Evolutionary conservation across 768 basidiomycete species (phyloP).

Genomic region (Mycena indigotica): DNA sequence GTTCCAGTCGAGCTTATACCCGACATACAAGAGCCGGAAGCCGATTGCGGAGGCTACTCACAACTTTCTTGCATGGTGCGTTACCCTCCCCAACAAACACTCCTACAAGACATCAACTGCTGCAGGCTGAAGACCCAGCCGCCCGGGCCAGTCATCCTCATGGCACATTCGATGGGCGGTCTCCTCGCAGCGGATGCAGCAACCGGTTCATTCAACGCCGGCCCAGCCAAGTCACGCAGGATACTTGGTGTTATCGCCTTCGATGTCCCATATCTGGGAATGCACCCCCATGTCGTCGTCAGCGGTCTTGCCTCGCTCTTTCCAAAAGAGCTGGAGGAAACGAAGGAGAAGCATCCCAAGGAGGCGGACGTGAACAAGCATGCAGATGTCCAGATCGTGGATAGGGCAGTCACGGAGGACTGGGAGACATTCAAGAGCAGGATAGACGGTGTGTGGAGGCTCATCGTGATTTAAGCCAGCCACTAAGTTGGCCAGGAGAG

Average conservation of each 20-base stretch:
- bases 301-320: conserved; percentile 58
- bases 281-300: conserved; percentile 64
- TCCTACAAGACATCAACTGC: conserved; percentile 7
- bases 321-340: conserved; percentile 34
- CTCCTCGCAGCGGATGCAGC: conserved; percentile 61
- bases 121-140: conserved; percentile 57
- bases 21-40: conserved; percentile 60
- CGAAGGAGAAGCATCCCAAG: conserved; percentile 28
- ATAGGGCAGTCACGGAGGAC: conserved; percentile 48
- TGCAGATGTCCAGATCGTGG: conserved; percentile 45
- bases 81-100: not conserved
- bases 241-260: conserved; percentile 60
- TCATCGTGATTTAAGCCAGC: not conserved
- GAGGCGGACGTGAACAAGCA: conserved; percentile 47
- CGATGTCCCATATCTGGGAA: conserved; percentile 60
- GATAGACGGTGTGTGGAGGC: conserved; percentile 26
- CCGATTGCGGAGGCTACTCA: conserved; percentile 52
- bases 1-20: conserved; percentile 54
- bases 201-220: conserved; percentile 40
- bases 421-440: conserved; percentile 50
- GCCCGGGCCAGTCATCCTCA: conserved; percentile 54
- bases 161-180: conserved; percentile 66
- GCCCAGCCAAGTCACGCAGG: conserved; percentile 34
- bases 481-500: conserved; percentile 5
- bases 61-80: conserved; percentile 59